These are phyloP conservation scores for Hericium coralloides DNA, from an alignment of 768 basidiomycete genomes.

Conservation along the genomic window DNA sequence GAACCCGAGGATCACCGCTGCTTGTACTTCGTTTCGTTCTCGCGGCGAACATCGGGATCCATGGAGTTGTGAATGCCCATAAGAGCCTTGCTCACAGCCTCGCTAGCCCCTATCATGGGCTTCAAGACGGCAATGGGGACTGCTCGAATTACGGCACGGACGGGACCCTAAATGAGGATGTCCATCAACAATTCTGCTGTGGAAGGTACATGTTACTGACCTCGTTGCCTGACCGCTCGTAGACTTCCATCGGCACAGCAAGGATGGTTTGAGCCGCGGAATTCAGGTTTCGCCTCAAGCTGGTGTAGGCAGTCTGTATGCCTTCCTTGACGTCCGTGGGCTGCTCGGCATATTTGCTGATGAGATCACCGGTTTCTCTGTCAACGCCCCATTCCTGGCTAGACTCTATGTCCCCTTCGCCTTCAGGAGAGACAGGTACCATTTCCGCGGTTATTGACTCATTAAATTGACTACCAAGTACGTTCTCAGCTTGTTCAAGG, in stretches of 20 bases:
- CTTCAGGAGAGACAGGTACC: constrained; percentile 29
- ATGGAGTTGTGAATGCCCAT: constrained; percentile 89
- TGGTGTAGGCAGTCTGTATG: constrained; percentile 84
- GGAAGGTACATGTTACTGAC: constrained; percentile 27
- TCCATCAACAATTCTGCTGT: constrained; percentile 1
- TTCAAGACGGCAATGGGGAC: constrained; percentile 96
- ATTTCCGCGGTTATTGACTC: constrained; percentile 61
- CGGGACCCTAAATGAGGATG: constrained; percentile 59
- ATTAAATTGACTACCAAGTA: constrained; percentile 74
- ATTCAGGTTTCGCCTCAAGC: constrained; percentile 76
- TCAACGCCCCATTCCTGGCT: constrained; percentile 29
- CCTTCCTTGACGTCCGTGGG: constrained; percentile 80
- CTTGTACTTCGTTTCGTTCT: constrained; percentile 94
- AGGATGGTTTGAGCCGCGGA: constrained; percentile 97
- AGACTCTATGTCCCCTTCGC: constrained; percentile 19
- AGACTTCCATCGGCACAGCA: constrained; percentile 98
- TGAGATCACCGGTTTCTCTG: constrained; percentile 42
- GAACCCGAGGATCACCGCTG: constrained; percentile 35
- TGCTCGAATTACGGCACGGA: constrained; percentile 90
- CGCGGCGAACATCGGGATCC: constrained; percentile 74
- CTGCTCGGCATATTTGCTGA: constrained; percentile 90
- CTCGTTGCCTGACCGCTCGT: constrained; percentile 89
- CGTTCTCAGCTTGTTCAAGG: constrained; percentile 87
- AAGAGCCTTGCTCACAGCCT: constrained; percentile 92
- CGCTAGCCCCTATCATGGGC: constrained; percentile 97